phyloP scores from a whole-genome alignment of 2,329 filamentous ascomycete species.

The Penicillium corylophilum region DNA sequence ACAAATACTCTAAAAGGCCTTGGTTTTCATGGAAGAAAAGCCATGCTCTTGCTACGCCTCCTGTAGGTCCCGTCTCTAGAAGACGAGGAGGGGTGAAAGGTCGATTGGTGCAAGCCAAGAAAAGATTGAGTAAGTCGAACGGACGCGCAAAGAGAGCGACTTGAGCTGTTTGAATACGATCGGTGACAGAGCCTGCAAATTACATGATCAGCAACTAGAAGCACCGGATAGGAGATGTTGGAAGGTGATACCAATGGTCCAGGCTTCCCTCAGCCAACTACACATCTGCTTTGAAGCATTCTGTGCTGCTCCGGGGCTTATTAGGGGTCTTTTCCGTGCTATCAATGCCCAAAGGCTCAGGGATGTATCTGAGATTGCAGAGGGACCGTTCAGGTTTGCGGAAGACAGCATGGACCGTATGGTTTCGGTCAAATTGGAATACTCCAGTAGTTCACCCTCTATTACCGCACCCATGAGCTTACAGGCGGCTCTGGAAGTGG shows the following conservation, averaged over 20 bases:
- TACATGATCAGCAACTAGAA: constrained; percentile 9
- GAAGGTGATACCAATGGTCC: constrained; percentile 69
- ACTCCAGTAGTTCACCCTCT: constrained; percentile 63
- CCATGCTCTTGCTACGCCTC: constrained; percentile 40
- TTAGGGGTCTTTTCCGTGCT: constrained; percentile 63
- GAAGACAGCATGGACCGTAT: constrained; percentile 71
- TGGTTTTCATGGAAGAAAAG: constrained; percentile 40
- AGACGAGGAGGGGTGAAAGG: constrained; percentile 25
- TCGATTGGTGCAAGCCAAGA: constrained; percentile 68
- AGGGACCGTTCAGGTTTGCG: constrained; percentile 79
- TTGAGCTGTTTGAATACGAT: constrained; percentile 65
- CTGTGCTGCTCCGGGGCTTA: constrained; percentile 67
- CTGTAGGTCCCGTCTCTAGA: constrained; percentile 26
- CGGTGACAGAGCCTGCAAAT: constrained; percentile 54
- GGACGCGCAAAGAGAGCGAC: constrained; percentile 65
- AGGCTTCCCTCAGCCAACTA: constrained; percentile 77
- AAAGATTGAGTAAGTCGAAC: constrained; percentile 64
- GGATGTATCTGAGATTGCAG: constrained; percentile 74
- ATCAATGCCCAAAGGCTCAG: constrained; percentile 70
- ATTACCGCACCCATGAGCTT: constrained; percentile 70
- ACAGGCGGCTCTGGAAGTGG: constrained; percentile 74
- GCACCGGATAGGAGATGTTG: constrained; percentile 5
- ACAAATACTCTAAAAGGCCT: constrained; percentile 50
- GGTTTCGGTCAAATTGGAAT: constrained; percentile 65
- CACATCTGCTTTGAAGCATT: constrained; percentile 70